Evolutionary conservation across 2,329 filamentous ascomycete genomes (phyloP), one percentile per base, ranked within the genome.

Genomic region (Colletotrichum sp.): DNA sequence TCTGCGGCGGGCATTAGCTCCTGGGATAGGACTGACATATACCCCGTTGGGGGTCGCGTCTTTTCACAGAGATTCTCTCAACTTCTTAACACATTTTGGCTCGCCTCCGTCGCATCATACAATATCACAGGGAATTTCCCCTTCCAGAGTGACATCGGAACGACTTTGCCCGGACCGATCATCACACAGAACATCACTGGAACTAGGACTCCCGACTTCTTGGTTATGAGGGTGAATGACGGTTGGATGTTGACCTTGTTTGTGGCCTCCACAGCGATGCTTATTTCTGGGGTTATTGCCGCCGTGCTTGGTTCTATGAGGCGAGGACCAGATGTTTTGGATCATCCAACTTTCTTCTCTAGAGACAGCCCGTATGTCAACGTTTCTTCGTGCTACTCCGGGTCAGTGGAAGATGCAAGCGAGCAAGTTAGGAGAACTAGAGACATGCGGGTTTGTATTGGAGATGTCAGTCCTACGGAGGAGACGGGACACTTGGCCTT

Each of bases 251-350:
- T 21, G 6, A 36, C 52, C 9, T 56, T 73, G 4, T 52, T 67
- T 6, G 36, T 67, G 2, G 66, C 64, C 28, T 67, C 70, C 3
- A 24, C 18, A 2, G 38, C 32, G 28, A 73, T 73, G 70, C 26
- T 67, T 2, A 15, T 56, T 10, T 58, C 64, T 7, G 70, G 64
- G 15, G n/a, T 73, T 12, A 36, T 36, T 6, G 70, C 64, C 0
- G 34, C 77, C 76, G 18, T 83, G 81, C 71, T 79, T 81, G 66
- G 78, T 80, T 48, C 48, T 73, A 38, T 83, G 82, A 66, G 81
- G 80, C 48, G 78, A 77, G 71, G 82, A 79, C 76, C 70, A 71
- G 34, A 79, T 78, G 15, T 80, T 77, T 71, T 81, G 79, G 32
- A 80, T 82, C 65, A 81, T 73, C 43, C 79, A 0, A 62, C 70